Percentiles rank a stretch among this genome's conserved stretches.
Evolutionary conservation across 1,139 yeast genomes (phyloP).

Genomic region (Spathaspora sp.): DNA sequence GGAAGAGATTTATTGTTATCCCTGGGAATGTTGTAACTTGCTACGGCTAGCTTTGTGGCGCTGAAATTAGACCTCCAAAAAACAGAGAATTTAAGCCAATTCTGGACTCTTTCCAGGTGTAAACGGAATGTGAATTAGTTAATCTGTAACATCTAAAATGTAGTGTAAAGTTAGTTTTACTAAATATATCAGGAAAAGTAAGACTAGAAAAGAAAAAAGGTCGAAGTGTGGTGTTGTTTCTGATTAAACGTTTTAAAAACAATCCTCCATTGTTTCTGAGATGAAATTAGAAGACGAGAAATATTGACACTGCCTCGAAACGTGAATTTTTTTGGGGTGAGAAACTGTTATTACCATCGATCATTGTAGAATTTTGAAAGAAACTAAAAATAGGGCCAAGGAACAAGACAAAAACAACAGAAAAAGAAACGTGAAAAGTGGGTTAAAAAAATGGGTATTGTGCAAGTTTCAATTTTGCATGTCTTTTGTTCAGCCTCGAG

Average conservation of each 20-base stretch:
- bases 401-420: background rate
- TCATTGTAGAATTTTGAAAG: background rate
- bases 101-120: no score
- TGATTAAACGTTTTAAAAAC: background rate
- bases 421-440: no score
- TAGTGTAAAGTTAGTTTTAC: no score
- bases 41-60: constrained; percentile 1
- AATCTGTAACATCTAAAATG: background rate
- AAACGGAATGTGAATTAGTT: background rate
- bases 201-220: no score
- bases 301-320: background rate
- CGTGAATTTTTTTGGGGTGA: no score
- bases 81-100: no score
- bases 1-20: background rate
- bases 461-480: background rate
- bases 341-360: no score
- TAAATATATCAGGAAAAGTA: no score
- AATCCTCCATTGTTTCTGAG: background rate
- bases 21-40: background rate
- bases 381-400: background rate
- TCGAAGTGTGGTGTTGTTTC: no score
- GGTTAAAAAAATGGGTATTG: background rate
- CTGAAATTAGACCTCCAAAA: background rate
- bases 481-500: no score
- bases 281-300: background rate